Conservation (phyloP, 352 stramenopile species). For the Phytophthora fragariae region DNA sequence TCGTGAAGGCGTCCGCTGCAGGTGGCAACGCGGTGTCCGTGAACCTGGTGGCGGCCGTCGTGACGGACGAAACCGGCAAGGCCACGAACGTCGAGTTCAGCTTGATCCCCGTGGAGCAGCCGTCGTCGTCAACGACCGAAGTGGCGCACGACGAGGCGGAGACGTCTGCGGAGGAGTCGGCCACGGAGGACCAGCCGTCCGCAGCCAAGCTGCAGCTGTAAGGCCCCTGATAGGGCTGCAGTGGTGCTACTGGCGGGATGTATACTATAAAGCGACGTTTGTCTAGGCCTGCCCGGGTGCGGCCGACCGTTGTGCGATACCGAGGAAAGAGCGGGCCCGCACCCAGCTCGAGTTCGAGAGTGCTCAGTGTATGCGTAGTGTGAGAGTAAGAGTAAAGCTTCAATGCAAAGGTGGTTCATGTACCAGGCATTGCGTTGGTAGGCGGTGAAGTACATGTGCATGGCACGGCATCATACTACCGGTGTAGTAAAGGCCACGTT, state of each 20-base stretch:
- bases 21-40: slow-evolving; percentile 38
- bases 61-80: slow-evolving; percentile 63
- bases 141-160: slow-evolving; percentile 36
- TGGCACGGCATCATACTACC: no score
- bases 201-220: slow-evolving; percentile 29
- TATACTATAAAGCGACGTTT: slow-evolving; percentile 28
- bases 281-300: slow-evolving; percentile 3
- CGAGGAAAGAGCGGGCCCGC: neutral
- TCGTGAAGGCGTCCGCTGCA: slow-evolving; percentile 39
- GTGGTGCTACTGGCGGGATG: slow-evolving; percentile 7
- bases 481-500: no score
- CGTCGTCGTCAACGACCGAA: neutral
- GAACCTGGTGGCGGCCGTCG: slow-evolving; percentile 58
- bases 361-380: slow-evolving; percentile 38
- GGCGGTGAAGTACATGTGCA: no score
- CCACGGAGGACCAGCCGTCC: slow-evolving; percentile 36
- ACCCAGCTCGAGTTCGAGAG: slow-evolving; percentile 25
- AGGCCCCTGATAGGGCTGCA: slow-evolving; percentile 2
- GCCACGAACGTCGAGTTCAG: slow-evolving; percentile 71
- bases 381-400: slow-evolving; percentile 37
- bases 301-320: slow-evolving; percentile 14
- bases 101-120: slow-evolving; percentile 51
- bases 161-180: slow-evolving; percentile 43
- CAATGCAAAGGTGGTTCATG: slow-evolving; percentile 33
- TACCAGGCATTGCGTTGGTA: slow-evolving; percentile 3